Base-by-base conservation (phyloP, 495 filamentous ascomycete genomes). In the Daldinia childiae region DNA sequence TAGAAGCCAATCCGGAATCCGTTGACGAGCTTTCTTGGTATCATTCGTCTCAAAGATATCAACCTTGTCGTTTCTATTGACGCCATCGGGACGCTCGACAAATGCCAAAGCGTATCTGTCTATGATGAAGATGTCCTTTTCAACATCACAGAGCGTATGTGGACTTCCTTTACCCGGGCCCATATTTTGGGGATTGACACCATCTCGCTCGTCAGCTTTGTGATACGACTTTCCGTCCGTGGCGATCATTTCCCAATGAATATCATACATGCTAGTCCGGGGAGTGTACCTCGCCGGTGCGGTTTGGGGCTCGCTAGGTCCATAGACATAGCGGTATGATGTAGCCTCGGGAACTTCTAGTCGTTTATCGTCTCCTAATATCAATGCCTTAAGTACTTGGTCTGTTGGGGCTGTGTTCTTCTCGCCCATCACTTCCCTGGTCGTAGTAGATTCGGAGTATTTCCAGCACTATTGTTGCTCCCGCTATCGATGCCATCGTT, bases 171-270 rank as follows among this genome's bases (percentile, higher is more conserved):
- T 15, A 1, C 24, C 21, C 1, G 57, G 57, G 12, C 38, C 38
- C 24, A 59, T 38, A 5, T 9, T 4, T 0, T 29, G 24, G 0
- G 0, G 0, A 0, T 1, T 1, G 14, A 29, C 24, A 0, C 2
- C 15, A 0, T 14, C 4, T 11, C 38, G 34, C 1, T 14, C 38
- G 36, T 43, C 3, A 14, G n/a, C 19, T 0, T 59, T 6, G 36
- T 1, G 9, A 15, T 59, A 59, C 5, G 34, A 36, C 11, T 8
- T 8, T 19, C 30, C 30, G 2, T 19, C 19, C 1, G 36, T 6
- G 0, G 5, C 2, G 9, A 57, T 21, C 27, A 17, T 29, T 4
- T 6, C 6, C 54, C 54, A 57, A 2, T 9, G 1, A 15, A 57
- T 45, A 2, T 57, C 15, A 2, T 24, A 0, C n/a, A 19, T 0